Evolutionary conservation across 2,329 filamentous ascomycete genomes (phyloP), one percentile per base, ranked within the genome.

Genomic region (Aureobasidium namibiae): DNA sequence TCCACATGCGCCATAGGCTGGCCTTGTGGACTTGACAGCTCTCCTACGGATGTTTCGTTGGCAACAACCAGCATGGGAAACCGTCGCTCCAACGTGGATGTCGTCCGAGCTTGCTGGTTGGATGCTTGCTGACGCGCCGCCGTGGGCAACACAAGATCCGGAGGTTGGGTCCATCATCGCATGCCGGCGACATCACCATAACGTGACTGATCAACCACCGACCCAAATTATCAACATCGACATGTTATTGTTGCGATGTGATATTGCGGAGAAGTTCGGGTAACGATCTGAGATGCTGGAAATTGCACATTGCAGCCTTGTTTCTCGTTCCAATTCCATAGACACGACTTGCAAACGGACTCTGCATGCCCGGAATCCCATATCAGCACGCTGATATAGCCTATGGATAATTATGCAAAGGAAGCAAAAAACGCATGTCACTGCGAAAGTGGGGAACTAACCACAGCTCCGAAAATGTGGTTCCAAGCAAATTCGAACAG

Each of bases 1-100:
- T 14, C 34, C 48, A 52, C 33, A 52, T 52, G 48, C 48, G 33
- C 48, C 48, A 52, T 49, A 26, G 48, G 48, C 48, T 50, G 48
- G 13, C 39, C 34, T 49, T 23, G n/a, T 8, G 33, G 23, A 21
- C 48, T 39, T 52, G 48, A 52, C 48, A 52, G 31, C 29, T 24
- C n/a, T 52, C 21, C 10, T 29, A 16, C 23, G 18, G 10, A 29
- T 9, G 26, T 13, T 33, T 26, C 29, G 44, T 48, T 48, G 44
- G 44, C 33, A 52, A 29, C 23, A 52, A 36, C 11, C 23, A 34
- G 29, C 31, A 18, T 29, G 11, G n/a, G n/a, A 29, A 29, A 39
- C 38, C 16, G 48, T 14, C 18, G 48, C 48, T 36, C n/a, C 18
- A 21, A 50, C 21, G 21, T 26, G 23, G n/a, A 24, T 14, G 23